Conservation (phyloP, 1,139 yeast species). For the Williopsis jadinii region DNA sequence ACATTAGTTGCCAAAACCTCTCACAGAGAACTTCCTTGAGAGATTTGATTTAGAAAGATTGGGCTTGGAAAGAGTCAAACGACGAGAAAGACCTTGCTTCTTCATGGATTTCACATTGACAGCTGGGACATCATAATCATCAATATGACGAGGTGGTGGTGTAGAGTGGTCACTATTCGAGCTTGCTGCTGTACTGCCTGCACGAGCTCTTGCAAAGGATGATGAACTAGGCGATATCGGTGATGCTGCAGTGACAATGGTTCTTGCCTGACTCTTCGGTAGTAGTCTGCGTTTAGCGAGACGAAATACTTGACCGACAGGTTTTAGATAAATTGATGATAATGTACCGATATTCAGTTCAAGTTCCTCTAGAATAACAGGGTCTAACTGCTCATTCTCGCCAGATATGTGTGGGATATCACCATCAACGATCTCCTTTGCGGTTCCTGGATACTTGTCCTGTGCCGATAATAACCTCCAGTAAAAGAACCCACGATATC, state of each 20-base stretch:
- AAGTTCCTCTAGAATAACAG: conserved; percentile 66
- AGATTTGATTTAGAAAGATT: conserved; percentile 23
- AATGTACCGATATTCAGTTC: conserved; percentile 77
- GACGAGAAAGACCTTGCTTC: conserved; percentile 24
- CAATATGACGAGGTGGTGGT: conserved; percentile 21
- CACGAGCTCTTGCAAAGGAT: background rate
- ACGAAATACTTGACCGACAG: conserved; percentile 73
- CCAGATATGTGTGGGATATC: conserved; percentile 56
- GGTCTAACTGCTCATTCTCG: conserved; percentile 67
- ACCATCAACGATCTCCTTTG: conserved; percentile 51
- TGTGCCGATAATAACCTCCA: conserved; percentile 69
- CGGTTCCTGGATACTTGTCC: conserved; percentile 28
- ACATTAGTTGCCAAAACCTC: conserved; percentile 4
- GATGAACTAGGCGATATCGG: conserved; percentile 8
- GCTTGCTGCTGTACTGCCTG: conserved; percentile 8
- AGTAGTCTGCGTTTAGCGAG: conserved; percentile 49
- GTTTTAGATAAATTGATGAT: conserved; percentile 80
- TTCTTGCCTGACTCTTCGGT: conserved; percentile 52
- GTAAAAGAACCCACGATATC: conserved; percentile 82
- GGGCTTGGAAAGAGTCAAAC: conserved; percentile 21
- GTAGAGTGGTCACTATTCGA: conserved; percentile 6
- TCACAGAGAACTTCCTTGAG: conserved; percentile 27
- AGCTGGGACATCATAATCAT: conserved; percentile 31
- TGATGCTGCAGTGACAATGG: conserved; percentile 5
- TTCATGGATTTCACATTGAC: conserved; percentile 27